Evolutionary conservation across 2,329 filamentous ascomycete species (phyloP), one percentile per base, ranked within the genome.

Genomic region (Nothomitra cinnamomea): DNA sequence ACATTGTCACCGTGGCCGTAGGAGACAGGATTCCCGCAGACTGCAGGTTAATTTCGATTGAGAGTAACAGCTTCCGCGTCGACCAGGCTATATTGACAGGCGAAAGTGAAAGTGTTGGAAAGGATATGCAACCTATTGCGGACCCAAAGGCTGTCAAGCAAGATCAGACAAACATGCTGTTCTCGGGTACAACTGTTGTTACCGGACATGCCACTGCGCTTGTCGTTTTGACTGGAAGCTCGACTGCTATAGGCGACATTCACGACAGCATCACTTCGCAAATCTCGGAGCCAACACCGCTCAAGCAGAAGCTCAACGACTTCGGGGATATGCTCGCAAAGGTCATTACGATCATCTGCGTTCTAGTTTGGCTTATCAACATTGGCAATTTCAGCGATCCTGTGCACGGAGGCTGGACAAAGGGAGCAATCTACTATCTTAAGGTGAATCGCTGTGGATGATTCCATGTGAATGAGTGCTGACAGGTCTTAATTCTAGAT

Each of bases 221-320:
- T 53, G 92, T 98, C 24, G 89, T 88, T 57, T 70, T 94, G 64
- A 98, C 92, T 17, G 92, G 92, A 59, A 77, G 82, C 49, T 85
- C 80, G 63, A 98, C 92, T 24, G 92, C 92, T 38, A 98, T 98
- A 69, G 92, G 92, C 62, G 92, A 95, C 66, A 98, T 98, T 59
- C 92, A 98, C 66, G 92, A 96, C 70, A 96, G 89, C 73, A 98
- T 98, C 65, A 89, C 88, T 5, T 85, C 90, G 38, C 94, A 98
- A 69, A 98, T 98, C 63, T 96, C 90, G 21, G 89, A 95, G 66
- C 92, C 92, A 0, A 98, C 92, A 0, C 92, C 92, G 13, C 70
- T 98, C 61, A 98, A 98, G 75, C 87, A 98, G 75, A 98, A 98
- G 74, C 77, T 98, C 58, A 95, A 98, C 67, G 88, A 96, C 63